A percentile compares a stretch with the other conserved stretches of the same genome.
Evolutionary conservation across 192 early-diverging fungal species (phyloP).

Genomic region (Coemansia asiatica): DNA sequence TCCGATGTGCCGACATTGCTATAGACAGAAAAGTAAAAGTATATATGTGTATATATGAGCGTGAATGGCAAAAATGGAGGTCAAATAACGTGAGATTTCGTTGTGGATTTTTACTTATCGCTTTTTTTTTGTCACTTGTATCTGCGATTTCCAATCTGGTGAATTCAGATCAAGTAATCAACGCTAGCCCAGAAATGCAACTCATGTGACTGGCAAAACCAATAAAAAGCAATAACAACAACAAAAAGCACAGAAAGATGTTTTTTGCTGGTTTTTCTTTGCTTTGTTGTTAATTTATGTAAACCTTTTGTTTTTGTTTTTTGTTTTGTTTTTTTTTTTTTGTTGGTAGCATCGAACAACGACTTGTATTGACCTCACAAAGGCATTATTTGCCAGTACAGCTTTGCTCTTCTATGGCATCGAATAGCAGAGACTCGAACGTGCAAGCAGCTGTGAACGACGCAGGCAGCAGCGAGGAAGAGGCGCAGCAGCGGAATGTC

Average conservation of each 20-base stretch:
- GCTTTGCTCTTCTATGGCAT: conserved; percentile 8
- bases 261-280: background rate
- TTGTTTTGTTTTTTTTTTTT: background rate
- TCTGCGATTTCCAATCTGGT: background rate
- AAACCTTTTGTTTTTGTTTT: background rate
- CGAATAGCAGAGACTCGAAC: too few relatives aligned
- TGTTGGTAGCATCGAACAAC: too few relatives aligned
- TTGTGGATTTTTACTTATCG: too few relatives aligned
- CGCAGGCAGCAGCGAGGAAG: conserved; percentile 7
- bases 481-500: conserved; percentile 58
- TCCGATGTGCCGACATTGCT: conserved; percentile 61
- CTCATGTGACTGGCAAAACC: background rate
- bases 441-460: background rate
- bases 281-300: background rate
- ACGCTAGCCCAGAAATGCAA: too few relatives aligned
- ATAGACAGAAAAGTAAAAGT: background rate
- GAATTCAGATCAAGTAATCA: background rate
- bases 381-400: background rate
- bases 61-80: background rate
- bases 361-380: background rate
- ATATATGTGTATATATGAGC: background rate
- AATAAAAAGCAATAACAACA: too few relatives aligned
- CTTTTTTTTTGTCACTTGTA: background rate
- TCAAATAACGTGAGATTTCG: too few relatives aligned
- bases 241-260: too few relatives aligned